Percentiles rank a stretch among this genome's conserved stretches.
Evolutionary conservation across 139 green algal genomes (phyloP).

Genomic region (Tetraselmis chui): DNA sequence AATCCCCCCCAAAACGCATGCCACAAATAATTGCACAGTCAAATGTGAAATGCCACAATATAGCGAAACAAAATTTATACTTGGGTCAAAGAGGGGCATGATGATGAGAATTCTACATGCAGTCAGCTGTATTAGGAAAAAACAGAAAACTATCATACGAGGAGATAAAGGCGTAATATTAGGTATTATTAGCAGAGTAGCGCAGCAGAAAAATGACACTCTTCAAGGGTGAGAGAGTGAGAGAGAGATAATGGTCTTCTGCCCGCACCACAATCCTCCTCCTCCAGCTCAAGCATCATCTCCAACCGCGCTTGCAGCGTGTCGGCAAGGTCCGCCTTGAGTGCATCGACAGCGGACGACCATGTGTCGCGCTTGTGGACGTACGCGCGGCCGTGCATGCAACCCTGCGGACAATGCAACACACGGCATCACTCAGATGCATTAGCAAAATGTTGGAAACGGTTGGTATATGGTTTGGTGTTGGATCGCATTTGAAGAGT

Average conservation of each 20-base stretch:
- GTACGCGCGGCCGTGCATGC: not conserved
- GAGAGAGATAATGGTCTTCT: no score
- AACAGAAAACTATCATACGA: no score
- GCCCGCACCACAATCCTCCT: not conserved
- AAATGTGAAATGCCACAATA: no score
- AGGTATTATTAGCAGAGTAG: no score
- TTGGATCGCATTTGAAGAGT: no score
- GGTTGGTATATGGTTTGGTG: no score
- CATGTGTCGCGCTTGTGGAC: not conserved
- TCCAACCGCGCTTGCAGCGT: not conserved
- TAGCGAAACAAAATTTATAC: no score
- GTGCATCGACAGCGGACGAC: not conserved
- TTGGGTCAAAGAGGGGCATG: not conserved
- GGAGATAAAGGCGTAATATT: not conserved
- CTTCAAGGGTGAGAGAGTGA: not conserved
- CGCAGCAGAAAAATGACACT: not conserved
- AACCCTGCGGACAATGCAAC: not conserved
- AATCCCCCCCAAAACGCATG: no score
- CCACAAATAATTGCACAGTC: no score
- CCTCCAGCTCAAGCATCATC: not conserved
- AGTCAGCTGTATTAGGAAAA: no score
- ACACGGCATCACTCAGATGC: no score
- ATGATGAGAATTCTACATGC: not conserved
- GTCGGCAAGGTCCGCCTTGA: not conserved
- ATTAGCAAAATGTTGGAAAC: no score